phyloP scores from a whole-genome alignment of 2,329 filamentous ascomycete genomes.

The Ascomycota sp. region DNA sequence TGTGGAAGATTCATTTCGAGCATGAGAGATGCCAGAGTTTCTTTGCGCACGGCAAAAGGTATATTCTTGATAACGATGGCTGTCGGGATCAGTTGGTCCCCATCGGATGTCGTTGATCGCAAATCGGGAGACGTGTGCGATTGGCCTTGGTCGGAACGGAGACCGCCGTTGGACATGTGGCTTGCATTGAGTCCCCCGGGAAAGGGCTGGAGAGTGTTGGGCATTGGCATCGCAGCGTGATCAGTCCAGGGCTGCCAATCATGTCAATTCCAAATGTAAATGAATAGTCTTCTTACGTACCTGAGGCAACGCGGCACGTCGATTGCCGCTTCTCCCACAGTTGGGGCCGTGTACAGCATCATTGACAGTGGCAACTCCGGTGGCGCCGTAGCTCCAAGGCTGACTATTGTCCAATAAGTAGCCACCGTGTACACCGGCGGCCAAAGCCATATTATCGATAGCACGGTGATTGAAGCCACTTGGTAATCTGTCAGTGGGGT shows the following conservation, averaged over 20 bases:
- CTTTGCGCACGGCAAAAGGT: conserved; percentile 93
- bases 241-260: conserved; percentile 30
- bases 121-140: conserved; percentile 20
- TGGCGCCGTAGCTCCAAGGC: conserved; percentile 57
- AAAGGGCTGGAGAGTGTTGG: conserved; percentile 15
- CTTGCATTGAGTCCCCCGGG: conserved; percentile 14
- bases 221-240: conserved; percentile 21
- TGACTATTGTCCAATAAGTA: conserved; percentile 49
- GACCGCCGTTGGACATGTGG: conserved; percentile 18
- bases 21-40: conserved; percentile 85
- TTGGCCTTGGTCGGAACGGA: conserved; percentile 21
- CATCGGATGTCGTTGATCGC: conserved; percentile 25
- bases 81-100: conserved; percentile 87
- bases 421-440: conserved; percentile 19
- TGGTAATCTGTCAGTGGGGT: conserved; percentile 47
- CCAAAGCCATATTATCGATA: conserved; percentile 24
- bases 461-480: conserved; percentile 38
- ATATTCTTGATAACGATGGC: conserved; percentile 99
- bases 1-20: conserved; percentile 81
- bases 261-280: not conserved
- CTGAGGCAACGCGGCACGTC: conserved; percentile 46
- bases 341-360: conserved; percentile 45
- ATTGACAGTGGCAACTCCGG: conserved; percentile 41
- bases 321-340: conserved; percentile 32
- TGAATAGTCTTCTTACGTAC: conserved; percentile 30